Base-by-base conservation (phyloP, 805 yeast genomes). In the Ogataea trehaloabstinens region DNA sequence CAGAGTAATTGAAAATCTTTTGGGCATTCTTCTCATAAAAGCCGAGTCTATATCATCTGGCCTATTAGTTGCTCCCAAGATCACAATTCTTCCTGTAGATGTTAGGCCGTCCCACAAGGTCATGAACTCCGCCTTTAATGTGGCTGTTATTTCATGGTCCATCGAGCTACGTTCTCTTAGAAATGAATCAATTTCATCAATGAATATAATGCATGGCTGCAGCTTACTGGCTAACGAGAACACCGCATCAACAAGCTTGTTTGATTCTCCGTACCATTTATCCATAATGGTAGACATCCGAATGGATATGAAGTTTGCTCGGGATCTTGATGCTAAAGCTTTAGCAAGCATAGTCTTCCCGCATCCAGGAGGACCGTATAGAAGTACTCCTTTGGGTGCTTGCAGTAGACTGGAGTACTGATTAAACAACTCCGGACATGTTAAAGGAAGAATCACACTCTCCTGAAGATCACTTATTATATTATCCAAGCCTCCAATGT, bases 341-440 rank as follows among this genome's bases (percentile, higher is more conserved):
- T 90, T 91, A 7, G 97, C 98, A 51, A 91, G 69, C 96, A 91
- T 87, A 3, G 98, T 91, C 64, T 91, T 91, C 39, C 98, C 98
- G 61, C 97, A 91, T 0, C 98, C 98, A 0, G 98, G 98, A 3
- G 98, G 97, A 0, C 98, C 98, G 56, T 87, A 82, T 34, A 90
- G 71, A 24, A 91, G 66, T 3, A 91, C 97, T 28, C 99, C 99
- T 55, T 87, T 89, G 2, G 99, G 99, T 1, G 96, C 91, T 55
- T 85, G 87, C 19, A 91, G 67, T 37, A 91, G 69, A 16, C 64
- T 46, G 37, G 87, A 79, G 49, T 83, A 85, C 37, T 77, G 80
- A 10, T 77, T 67, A 57, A 85, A 89, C 28, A 88, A 63, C 34
- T 78, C 86, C 0, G 96, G 96, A 51, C 78, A 68, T 13, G 85